Evolutionary conservation across 208 protist genomes (phyloP).

Genomic region (Crithidia brevicula): DNA sequence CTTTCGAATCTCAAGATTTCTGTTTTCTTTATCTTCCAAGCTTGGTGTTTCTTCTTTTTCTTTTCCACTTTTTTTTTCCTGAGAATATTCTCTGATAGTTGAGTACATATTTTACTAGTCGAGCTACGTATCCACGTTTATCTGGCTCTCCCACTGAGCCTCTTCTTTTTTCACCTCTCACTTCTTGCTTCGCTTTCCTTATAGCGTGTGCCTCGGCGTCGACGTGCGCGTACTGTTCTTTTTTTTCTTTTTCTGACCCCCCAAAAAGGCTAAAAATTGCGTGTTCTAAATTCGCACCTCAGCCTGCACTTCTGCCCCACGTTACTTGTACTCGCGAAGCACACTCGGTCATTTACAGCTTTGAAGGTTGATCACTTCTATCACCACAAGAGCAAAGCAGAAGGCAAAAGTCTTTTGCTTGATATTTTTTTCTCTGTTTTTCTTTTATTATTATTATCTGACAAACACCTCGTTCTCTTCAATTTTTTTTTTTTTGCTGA

Average conservation of each 20-base stretch:
- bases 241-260: background rate
- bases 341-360: no score
- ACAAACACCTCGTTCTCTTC: constrained; percentile 7
- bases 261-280: no score
- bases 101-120: background rate
- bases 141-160: background rate
- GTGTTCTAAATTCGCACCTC: background rate
- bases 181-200: background rate
- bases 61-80: constrained; percentile 10
- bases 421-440: background rate
- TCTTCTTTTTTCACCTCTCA: background rate
- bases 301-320: no score
- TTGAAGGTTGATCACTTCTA: background rate
- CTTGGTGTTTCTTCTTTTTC: constrained; percentile 6
- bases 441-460: constrained; percentile 4
- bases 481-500: constrained; percentile 30
- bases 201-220: background rate
- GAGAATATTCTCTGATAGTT: background rate
- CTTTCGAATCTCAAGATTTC: constrained; percentile 2
- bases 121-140: background rate
- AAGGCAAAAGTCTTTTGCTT: background rate
- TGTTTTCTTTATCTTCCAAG: constrained; percentile 19
- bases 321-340: no score
- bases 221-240: background rate
- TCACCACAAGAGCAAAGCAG: constrained; percentile 1